Evolutionary conservation across 192 early-diverging fungal species (phyloP).

Genomic region (Gamsiella multidivaricata): DNA sequence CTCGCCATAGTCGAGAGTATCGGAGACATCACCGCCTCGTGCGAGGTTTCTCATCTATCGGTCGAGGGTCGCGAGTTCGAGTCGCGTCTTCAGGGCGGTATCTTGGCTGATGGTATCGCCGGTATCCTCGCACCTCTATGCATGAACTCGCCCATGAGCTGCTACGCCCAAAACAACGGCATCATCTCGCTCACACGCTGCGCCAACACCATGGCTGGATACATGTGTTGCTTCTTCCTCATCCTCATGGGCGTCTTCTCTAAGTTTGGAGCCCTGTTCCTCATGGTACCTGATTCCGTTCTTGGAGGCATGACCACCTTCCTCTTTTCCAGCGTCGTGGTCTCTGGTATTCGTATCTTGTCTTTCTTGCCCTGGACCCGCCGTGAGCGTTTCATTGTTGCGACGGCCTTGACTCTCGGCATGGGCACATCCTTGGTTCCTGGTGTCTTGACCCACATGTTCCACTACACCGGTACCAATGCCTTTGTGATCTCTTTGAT

Average conservation of each 20-base stretch:
- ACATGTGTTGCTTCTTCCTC: slow-evolving; percentile 64
- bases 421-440: slow-evolving; percentile 63
- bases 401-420: slow-evolving; percentile 58
- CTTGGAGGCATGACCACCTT: slow-evolving; percentile 68
- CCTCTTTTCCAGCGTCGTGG: slow-evolving; percentile 63
- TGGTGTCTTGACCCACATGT: slow-evolving; percentile 62
- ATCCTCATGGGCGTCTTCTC: slow-evolving; percentile 64
- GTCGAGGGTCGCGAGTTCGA: slow-evolving; percentile 67
- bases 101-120: slow-evolving; percentile 62
- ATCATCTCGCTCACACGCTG: slow-evolving; percentile 67
- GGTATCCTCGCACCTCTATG: slow-evolving; percentile 52
- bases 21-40: slow-evolving; percentile 66
- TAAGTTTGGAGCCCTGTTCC: slow-evolving; percentile 62
- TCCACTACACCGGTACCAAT: slow-evolving; percentile 55
- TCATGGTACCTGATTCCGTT: slow-evolving; percentile 58
- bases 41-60: slow-evolving; percentile 59
- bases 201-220: slow-evolving; percentile 64
- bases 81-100: slow-evolving; percentile 62
- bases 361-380: slow-evolving; percentile 65
- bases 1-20: slow-evolving; percentile 61
- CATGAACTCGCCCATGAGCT: slow-evolving; percentile 63
- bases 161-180: slow-evolving; percentile 69
- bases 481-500: slow-evolving; percentile 54
- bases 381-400: slow-evolving; percentile 64
- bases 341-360: slow-evolving; percentile 65